Evolutionary conservation across 75 land plant genomes (phyloP).

Genomic region (Cunninghamia lanceolata): DNA sequence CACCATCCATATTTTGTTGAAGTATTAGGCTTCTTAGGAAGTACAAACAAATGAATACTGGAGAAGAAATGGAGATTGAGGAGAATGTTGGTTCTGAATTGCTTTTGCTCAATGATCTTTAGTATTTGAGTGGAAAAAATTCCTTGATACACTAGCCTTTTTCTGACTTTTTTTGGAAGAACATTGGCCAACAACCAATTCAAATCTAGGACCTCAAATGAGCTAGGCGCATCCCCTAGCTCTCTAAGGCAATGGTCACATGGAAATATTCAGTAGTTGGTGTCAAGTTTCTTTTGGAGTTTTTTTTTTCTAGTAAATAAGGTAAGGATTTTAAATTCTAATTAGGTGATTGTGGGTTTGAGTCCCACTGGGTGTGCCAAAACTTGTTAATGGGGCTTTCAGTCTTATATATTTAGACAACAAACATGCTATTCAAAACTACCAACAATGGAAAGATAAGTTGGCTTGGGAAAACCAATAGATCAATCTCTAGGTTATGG

Average conservation of each 20-base stretch:
- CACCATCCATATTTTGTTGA: background rate
- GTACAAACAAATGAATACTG: background rate
- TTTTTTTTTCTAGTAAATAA: too few species aligned
- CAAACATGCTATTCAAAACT: too few species aligned
- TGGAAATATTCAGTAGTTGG: background rate
- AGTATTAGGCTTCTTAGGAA: background rate
- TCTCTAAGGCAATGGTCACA: background rate
- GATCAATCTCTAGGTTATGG: too few species aligned
- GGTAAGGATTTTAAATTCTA: too few species aligned
- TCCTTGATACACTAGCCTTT: background rate
- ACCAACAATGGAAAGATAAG: too few species aligned
- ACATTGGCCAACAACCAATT: background rate
- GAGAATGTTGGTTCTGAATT: background rate
- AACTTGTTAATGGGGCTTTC: too few species aligned
- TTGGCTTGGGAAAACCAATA: too few species aligned
- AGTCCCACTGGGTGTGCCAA: too few species aligned
- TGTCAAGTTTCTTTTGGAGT: background rate
- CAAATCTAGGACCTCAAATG: background rate
- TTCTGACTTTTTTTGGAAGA: background rate
- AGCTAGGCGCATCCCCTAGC: background rate
- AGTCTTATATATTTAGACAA: too few species aligned
- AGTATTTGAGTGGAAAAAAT: background rate
- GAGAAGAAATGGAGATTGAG: background rate
- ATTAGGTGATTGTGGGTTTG: too few species aligned
- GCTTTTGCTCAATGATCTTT: background rate